Conservation (phyloP, 192 early-diverging fungal genomes). For the Martensiomyces pterosporus region DNA sequence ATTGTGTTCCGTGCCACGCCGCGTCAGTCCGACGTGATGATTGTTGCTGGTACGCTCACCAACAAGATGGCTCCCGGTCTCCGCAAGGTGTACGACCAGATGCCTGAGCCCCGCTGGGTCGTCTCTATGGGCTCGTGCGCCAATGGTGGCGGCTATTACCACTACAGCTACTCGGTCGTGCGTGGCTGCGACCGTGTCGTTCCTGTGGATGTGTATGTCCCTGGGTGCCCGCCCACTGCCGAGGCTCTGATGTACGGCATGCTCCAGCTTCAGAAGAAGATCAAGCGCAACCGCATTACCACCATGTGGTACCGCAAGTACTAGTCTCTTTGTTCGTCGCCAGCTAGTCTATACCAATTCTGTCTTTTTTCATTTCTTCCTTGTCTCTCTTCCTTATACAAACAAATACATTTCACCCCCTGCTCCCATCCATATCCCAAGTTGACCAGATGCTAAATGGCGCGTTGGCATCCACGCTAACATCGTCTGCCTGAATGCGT, state of each 20-base stretch:
- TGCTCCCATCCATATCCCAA: too few relatives aligned
- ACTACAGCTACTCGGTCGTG: slow-evolving; percentile 95
- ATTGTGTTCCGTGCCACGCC: slow-evolving; percentile 97
- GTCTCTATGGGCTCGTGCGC: slow-evolving; percentile 99
- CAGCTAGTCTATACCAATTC: background rate
- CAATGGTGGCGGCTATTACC: slow-evolving; percentile 98
- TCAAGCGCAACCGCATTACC: slow-evolving; percentile 74
- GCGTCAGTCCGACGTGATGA: slow-evolving; percentile 98
- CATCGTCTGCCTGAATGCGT: too few relatives aligned
- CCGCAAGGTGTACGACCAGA: slow-evolving; percentile 71
- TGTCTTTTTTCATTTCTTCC: slow-evolving; percentile 2
- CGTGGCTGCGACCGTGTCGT: slow-evolving; percentile 96
- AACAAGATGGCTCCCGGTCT: slow-evolving; percentile 98
- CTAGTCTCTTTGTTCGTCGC: slow-evolving; percentile 9
- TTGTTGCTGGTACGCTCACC: slow-evolving; percentile 96
- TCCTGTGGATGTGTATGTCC: slow-evolving; percentile 93
- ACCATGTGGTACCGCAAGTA: slow-evolving; percentile 80
- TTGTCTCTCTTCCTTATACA: too few relatives aligned
- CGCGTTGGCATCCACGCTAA: too few relatives aligned
- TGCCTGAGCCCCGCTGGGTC: slow-evolving; percentile 98
- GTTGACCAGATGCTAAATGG: too few relatives aligned
- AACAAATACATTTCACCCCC: background rate
- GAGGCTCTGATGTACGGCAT: slow-evolving; percentile 96
- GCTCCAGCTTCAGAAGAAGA: slow-evolving; percentile 98
- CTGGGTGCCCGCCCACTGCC: slow-evolving; percentile 95